A percentile compares a stretch with the other conserved stretches of the same genome.
These are phyloP conservation scores for Sporothrix brunneoviolacea DNA, from an alignment of 2,329 filamentous ascomycete genomes.

Conservation along the genomic window DNA sequence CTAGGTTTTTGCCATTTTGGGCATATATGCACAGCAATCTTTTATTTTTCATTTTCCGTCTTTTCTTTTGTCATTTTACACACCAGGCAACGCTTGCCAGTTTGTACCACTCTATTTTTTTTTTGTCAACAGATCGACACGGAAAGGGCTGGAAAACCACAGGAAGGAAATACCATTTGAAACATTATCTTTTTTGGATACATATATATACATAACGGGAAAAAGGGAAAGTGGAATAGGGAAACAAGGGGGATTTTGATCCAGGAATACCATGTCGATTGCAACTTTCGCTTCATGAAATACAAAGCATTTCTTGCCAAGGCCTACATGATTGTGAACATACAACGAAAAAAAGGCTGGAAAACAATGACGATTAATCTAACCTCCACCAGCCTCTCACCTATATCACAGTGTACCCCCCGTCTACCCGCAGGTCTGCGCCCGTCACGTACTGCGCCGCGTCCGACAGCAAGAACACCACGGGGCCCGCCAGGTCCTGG, in stretches of 20 bases:
- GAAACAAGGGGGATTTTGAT: too few relatives aligned
- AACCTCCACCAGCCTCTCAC: not conserved
- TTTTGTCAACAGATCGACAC: not conserved
- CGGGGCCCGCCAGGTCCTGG: constrained; percentile 87
- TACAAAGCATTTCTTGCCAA: too few relatives aligned
- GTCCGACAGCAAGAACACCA: constrained; percentile 78
- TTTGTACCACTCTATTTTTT: not conserved
- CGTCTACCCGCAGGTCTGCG: constrained; percentile 74
- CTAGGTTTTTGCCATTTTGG: too few relatives aligned
- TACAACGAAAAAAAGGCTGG: too few relatives aligned
- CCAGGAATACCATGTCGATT: too few relatives aligned
- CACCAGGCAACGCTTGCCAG: too few relatives aligned
- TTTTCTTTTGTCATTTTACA: not conserved
- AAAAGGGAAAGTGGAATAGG: not conserved
- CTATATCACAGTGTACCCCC: constrained; percentile 79
- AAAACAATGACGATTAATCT: not conserved
- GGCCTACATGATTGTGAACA: too few relatives aligned
- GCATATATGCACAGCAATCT: not conserved
- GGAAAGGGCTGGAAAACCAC: too few relatives aligned
- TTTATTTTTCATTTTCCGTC: not conserved
- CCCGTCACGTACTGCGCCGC: constrained; percentile 66
- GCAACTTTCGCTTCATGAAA: too few relatives aligned
- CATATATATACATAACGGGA: too few relatives aligned
- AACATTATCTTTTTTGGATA: too few relatives aligned
- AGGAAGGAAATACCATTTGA: too few relatives aligned